Evolutionary conservation across 495 filamentous ascomycete genomes (phyloP).

Genomic region (Xylaria grammica): DNA sequence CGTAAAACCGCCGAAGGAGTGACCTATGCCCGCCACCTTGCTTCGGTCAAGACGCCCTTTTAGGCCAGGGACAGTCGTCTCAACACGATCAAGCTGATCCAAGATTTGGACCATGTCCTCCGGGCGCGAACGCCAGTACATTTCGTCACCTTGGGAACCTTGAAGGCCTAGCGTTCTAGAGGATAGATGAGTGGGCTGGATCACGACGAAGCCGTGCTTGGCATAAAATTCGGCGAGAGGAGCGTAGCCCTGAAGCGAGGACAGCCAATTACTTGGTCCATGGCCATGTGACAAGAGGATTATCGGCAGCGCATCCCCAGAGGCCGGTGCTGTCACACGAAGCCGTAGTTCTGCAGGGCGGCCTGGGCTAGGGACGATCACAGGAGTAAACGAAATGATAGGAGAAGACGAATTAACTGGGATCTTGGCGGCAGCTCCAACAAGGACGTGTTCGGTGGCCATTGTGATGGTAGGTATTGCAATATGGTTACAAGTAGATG

Average conservation of each 20-base stretch:
- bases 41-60: slow-evolving; percentile 34
- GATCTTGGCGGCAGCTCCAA: slow-evolving; percentile 46
- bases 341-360: slow-evolving; percentile 41
- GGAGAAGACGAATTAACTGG: slow-evolving; percentile 38
- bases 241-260: slow-evolving; percentile 46
- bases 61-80: slow-evolving; percentile 7
- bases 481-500: not conserved
- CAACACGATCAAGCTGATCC: slow-evolving; percentile 6
- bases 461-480: slow-evolving; percentile 26
- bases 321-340: slow-evolving; percentile 38
- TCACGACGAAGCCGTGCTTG: slow-evolving; percentile 51
- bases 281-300: slow-evolving; percentile 48
- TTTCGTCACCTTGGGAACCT: slow-evolving; percentile 28
- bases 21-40: slow-evolving; percentile 48
- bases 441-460: slow-evolving; percentile 40
- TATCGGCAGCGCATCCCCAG: slow-evolving; percentile 44
- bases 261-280: slow-evolving; percentile 42
- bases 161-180: slow-evolving; percentile 41
- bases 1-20: slow-evolving; percentile 48
- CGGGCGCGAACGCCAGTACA: slow-evolving; percentile 43
- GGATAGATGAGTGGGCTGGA: slow-evolving; percentile 53
- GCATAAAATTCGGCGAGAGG: slow-evolving; percentile 54
- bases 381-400: slow-evolving; percentile 46
- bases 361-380: slow-evolving; percentile 38
- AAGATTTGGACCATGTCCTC: slow-evolving; percentile 39